Evolutionary conservation across 495 filamentous ascomycete genomes (phyloP), one percentile per base, ranked within the genome.

Genomic region (Lophium mytilinum): DNA sequence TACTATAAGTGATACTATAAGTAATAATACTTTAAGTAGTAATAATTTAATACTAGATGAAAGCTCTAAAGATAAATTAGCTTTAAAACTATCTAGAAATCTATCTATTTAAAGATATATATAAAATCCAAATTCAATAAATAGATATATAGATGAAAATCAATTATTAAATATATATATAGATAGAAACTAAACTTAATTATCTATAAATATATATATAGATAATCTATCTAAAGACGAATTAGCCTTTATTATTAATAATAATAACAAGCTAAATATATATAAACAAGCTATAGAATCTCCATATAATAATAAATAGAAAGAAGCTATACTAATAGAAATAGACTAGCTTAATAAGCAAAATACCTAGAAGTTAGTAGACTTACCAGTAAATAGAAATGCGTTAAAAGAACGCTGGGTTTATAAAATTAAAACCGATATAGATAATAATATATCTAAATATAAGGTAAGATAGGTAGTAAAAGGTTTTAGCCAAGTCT

Each of bases 401-500:
- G 30, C 30, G 4, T 21, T 48, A 15, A 48, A 48, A 48, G 45
- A n/a, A 48, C 45, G 40, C 4, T 42, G 56, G 59, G 63, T 69
- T 2, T 69, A 49, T 15, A 53, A 63, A 36, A 43, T 58, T 7
- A 68, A 68, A 56, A 18, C n/a, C 0, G 46, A 60, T 40, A 11
- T 19, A 4, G 37, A 53, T 51, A 59, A 52, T 24, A 15, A 15
- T 12, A n/a, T 65, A 0, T 43, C 55, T 6, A 30, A 57, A 7
- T 69, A 59, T 42, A 69, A 69, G 43, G 67, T 60, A 9, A 15
- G 57, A 37, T 30, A 61, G 17, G 61, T 69, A 1, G 53, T 54
- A 18, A 57, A 57, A 56, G 67, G 67, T 15, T 67, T 56, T 19
- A 42, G 55, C 4, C 61, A 70, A 56, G 37, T 56, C 4, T 39